Evolutionary conservation across 495 filamentous ascomycete genomes (phyloP).

Genomic region (Talaromyces nanjingensis): DNA sequence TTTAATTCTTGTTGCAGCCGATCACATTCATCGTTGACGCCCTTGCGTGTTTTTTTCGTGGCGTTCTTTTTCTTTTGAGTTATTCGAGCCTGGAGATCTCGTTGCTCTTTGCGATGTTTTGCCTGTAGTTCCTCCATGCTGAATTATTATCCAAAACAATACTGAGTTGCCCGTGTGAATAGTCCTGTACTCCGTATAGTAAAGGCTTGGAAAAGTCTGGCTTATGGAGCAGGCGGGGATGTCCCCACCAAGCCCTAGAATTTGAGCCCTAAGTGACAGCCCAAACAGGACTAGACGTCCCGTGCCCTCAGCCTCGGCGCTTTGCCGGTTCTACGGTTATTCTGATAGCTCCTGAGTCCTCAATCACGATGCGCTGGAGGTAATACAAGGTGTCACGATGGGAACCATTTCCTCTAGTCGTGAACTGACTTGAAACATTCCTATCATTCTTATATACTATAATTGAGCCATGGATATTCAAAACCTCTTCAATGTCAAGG

Average conservation of each 20-base stretch:
- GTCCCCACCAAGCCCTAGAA: conserved; percentile 30
- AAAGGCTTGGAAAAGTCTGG: not conserved
- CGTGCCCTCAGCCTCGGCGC: conserved; percentile 16
- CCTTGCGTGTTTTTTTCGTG: conserved; percentile 91
- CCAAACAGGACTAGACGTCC: conserved; percentile 19
- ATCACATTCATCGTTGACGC: conserved; percentile 77
- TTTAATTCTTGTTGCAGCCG: conserved; percentile 62
- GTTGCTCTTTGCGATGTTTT: conserved; percentile 81
- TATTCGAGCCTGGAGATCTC: conserved; percentile 73
- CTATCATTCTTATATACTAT: no score
- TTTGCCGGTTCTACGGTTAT: conserved; percentile 4
- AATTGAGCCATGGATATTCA: conserved; percentile 41
- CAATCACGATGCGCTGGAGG: not conserved
- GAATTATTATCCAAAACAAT: not conserved
- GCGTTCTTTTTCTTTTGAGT: conserved; percentile 94
- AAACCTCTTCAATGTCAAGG: conserved; percentile 54
- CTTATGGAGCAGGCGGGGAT: not conserved
- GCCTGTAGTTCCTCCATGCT: conserved; percentile 66
- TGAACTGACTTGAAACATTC: not conserved
- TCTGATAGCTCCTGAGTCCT: not conserved
- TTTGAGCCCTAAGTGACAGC: conserved; percentile 20
- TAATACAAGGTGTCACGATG: not conserved
- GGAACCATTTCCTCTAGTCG: not conserved
- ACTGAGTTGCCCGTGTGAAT: not conserved
- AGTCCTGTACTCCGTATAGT: not conserved